Evolutionary conservation across 2,329 filamentous ascomycete genomes (phyloP), one percentile per base, ranked within the genome.

Genomic region (Orbilia quercus): DNA sequence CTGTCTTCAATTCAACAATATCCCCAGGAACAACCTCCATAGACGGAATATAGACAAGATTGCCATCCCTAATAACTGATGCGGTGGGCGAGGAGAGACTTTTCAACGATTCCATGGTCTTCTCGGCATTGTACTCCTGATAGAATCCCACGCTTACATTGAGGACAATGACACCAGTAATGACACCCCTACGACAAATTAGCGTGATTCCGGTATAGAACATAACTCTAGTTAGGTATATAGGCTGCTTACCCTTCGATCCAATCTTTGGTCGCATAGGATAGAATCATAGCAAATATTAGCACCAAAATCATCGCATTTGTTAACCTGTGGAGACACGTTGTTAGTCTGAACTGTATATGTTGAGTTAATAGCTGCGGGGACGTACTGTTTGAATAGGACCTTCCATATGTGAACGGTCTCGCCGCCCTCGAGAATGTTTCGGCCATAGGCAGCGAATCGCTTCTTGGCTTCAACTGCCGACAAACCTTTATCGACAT

Each of bases 401-500:
- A 91, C 77, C 88, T 92, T 78, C 62, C 88, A 83, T 89, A 65
- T 84, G 78, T 85, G 86, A 51, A 93, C 88, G 28, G 86, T 86
- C 28, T 85, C 87, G 18, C 85, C 88, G 20, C 91, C 86, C 47
- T 91, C 87, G 23, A 93, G 83, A 78, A 91, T 88, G 81, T 92
- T 92, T 16, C 81, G 82, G 53, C 89, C 89, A 79, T 89, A 88
- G 69, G 85, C 83, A 22, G 84, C 80, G 64, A 88, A 84, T 23
- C 89, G 82, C 70, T 86, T 81, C 60, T 84, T 80, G 20, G 90
- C 89, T 77, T 90, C 86, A 7, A 81, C 79, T 14, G 85, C 84
- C 5, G 84, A 86, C 47, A 93, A 82, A 40, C 90, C 90, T 79
- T 85, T 88, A 73, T 91, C 89, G 60, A 88, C 79, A 78, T 90